phyloP scores from a whole-genome alignment of 2,329 filamentous ascomycete genomes.

The Fusarium zealandicum region DNA sequence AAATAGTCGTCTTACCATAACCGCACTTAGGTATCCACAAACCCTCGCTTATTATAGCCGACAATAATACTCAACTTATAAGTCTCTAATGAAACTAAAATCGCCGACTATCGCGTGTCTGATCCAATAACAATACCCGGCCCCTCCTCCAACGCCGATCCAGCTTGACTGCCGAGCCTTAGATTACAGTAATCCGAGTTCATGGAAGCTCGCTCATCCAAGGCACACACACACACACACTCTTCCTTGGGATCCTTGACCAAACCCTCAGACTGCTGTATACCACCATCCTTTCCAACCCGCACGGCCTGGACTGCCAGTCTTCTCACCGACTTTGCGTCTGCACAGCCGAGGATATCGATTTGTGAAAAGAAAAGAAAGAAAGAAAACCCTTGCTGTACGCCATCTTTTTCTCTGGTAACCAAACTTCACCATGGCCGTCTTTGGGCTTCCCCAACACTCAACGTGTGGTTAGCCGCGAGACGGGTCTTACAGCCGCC shows the following conservation, averaged over 20 bases:
- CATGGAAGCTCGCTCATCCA: constrained; percentile 1
- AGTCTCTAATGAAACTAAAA: neutral
- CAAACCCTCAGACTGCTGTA: constrained; percentile 1
- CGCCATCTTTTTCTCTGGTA: neutral
- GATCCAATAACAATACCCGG: neutral
- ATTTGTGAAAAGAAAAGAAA: constrained; percentile 5
- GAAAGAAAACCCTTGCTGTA: neutral
- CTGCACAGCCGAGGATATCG: constrained; percentile 3
- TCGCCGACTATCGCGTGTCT: constrained; percentile 3
- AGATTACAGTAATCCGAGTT: neutral
- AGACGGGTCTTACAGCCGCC: neutral
- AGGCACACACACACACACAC: too few relatives aligned
- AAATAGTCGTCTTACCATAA: too few relatives aligned
- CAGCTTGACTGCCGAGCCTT: constrained; percentile 1
- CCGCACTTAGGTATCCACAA: too few relatives aligned
- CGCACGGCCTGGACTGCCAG: neutral
- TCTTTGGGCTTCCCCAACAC: neutral
- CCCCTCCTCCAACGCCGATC: neutral
- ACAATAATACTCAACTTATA: neutral
- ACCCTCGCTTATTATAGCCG: constrained; percentile 1
- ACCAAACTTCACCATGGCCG: neutral
- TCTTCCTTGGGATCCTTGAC: neutral
- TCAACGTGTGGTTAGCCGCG: constrained; percentile 1
- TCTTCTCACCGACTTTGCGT: constrained; percentile 6
- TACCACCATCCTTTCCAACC: constrained; percentile 1